Base-by-base conservation (phyloP, 2,329 filamentous ascomycete genomes). In the Fusarium miscanthi region DNA sequence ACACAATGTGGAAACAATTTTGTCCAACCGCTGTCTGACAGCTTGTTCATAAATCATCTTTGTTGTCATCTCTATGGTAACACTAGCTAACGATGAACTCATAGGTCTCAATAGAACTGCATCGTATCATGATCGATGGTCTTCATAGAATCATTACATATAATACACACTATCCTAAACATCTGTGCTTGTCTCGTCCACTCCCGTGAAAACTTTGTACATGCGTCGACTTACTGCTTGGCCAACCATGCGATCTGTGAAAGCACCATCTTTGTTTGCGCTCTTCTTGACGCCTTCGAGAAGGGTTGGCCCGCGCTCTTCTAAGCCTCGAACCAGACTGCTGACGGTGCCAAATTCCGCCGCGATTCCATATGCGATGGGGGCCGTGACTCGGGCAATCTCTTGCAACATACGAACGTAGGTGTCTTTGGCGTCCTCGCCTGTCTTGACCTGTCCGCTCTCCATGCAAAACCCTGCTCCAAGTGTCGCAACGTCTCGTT, bases 1-100 rank as follows among this genome's bases (percentile, higher is more conserved):
- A 78, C 78, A 77, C 41, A 74, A 86, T 93, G 91, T 92, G 87
- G 91, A 93, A 87, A 85, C 80, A 85, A 84, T 84, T 89, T 91
- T 89, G 90, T 91, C 90, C 92, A 94, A 94, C 91, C 92, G 91
- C 92, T 94, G 90, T 93, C 91, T 93, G 91, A 93, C 75, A 78
- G 75, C 77, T 78, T 78, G 70, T 59, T 69, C 70, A 60, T 52
- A 59, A 59, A 14, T 48, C 38, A 25, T 57, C 61, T 72, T 59
- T 75, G 54, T 76, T 62, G 48, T 73, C 81, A 80, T 62, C 65
- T 62, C 51, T 38, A 56, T 72, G 66, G 63, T 61, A 53, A 54
- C 53, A 43, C 25, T 60, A 46, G 73, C 76, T 78, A 76, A 78
- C 73, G 46, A 72, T 69, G 69, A 60, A 71, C 40, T 56, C 31